Conservation (phyloP, 1,139 yeast genomes). For the Scheffersomyces illinoinensis region DNA sequence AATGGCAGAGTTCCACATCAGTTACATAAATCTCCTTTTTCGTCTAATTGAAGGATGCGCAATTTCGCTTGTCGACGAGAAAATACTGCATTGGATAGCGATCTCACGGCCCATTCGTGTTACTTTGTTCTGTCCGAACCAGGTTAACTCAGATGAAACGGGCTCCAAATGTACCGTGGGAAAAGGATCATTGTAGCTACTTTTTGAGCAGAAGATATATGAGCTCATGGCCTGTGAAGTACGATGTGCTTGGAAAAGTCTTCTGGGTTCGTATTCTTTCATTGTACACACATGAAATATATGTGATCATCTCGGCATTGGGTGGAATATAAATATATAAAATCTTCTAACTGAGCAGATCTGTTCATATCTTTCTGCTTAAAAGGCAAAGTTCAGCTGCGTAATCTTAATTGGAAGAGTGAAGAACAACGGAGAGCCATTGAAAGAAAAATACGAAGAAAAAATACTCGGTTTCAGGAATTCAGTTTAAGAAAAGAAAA, state of each 20-base stretch:
- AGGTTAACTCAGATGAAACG: background rate
- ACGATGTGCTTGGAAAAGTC: background rate
- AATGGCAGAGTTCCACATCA: background rate
- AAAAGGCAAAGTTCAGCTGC: too few relatives aligned
- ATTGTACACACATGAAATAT: background rate
- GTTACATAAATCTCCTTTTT: background rate
- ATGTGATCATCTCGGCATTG: background rate
- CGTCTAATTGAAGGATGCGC: background rate
- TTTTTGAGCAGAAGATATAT: background rate
- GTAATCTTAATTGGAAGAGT: too few relatives aligned
- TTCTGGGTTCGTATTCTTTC: background rate
- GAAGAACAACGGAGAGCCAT: too few relatives aligned
- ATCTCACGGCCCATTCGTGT: background rate
- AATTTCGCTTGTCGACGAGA: background rate
- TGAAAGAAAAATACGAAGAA: too few relatives aligned
- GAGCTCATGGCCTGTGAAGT: background rate
- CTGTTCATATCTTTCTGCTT: too few relatives aligned
- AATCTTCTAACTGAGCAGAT: too few relatives aligned
- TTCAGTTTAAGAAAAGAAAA: too few relatives aligned
- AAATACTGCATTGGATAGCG: background rate
- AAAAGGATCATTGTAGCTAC: background rate
- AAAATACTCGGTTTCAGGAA: too few relatives aligned
- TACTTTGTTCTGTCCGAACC: background rate
- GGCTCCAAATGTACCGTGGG: background rate
- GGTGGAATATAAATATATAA: background rate